Evolutionary conservation across 129 eudicot species (phyloP).

Genomic region (Flaveria ramosissima): DNA sequence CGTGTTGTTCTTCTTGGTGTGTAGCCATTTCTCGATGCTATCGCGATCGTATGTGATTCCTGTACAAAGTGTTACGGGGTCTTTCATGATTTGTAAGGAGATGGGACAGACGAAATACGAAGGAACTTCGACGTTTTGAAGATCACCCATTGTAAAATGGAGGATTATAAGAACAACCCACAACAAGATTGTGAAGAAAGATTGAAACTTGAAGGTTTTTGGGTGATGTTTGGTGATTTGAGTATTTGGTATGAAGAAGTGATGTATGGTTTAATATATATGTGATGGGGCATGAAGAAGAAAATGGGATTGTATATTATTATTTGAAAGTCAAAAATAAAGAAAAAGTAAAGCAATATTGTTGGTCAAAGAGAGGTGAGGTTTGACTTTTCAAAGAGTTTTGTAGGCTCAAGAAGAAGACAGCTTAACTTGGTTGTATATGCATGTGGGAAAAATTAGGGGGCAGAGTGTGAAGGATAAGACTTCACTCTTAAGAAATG

Average conservation of each 20-base stretch:
- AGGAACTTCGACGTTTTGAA: slow-evolving; percentile 49
- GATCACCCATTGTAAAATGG: slow-evolving; percentile 35
- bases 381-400: slow-evolving; percentile 33
- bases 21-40: slow-evolving; percentile 64
- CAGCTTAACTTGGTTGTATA: slow-evolving; percentile 22
- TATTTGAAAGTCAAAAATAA: slow-evolving; percentile 34
- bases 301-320: not conserved
- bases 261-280: slow-evolving; percentile 19
- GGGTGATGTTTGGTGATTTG: not conserved
- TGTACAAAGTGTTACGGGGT: slow-evolving; percentile 56
- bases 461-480: slow-evolving; percentile 8
- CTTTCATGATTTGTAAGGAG: slow-evolving; percentile 67
- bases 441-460: slow-evolving; percentile 14
- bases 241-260: not conserved
- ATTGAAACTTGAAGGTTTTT: slow-evolving; percentile 5
- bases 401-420: slow-evolving; percentile 35
- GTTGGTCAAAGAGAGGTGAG: slow-evolving; percentile 30
- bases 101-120: slow-evolving; percentile 65
- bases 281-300: slow-evolving; percentile 15
- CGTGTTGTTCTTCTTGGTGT: slow-evolving; percentile 37
- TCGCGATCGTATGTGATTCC: slow-evolving; percentile 70
- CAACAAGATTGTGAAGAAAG: slow-evolving; percentile 20
- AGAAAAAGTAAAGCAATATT: slow-evolving; percentile 36
- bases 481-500: slow-evolving; percentile 25
- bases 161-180: slow-evolving; percentile 12